Evolutionary conservation across 1,139 yeast genomes (phyloP).

Genomic region (Kurtzmaniella quercitrusa): DNA sequence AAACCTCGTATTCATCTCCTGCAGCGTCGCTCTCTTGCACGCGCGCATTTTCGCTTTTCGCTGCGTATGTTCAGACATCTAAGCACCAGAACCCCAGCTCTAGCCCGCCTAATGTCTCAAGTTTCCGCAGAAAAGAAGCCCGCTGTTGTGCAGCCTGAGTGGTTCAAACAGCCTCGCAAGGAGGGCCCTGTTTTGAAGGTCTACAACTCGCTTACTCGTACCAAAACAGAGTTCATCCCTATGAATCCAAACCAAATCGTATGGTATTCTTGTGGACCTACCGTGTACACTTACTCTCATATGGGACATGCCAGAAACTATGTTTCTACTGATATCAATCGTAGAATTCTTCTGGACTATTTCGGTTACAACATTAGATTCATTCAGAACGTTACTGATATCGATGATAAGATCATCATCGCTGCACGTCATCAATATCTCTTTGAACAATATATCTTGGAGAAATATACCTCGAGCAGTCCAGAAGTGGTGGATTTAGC

Average conservation of each 20-base stretch:
- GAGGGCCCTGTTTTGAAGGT: conserved; percentile 24
- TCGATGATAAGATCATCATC: conserved; percentile 92
- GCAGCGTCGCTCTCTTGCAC: neutral
- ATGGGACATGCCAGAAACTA: conserved; percentile 99
- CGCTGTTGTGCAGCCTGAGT: conserved; percentile 35
- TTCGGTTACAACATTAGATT: conserved; percentile 84
- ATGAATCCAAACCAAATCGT: conserved; percentile 58
- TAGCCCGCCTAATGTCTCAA: conserved; percentile 19
- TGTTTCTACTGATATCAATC: conserved; percentile 88
- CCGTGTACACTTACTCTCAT: conserved; percentile 95
- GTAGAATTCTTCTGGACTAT: conserved; percentile 83
- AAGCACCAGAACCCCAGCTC: neutral
- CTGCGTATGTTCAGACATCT: conserved; percentile 4
- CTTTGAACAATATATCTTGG: conserved; percentile 54
- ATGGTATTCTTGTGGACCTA: conserved; percentile 99
- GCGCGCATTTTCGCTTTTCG: neutral
- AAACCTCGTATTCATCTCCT: neutral
- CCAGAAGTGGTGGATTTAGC: conserved; percentile 37
- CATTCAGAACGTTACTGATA: conserved; percentile 95
- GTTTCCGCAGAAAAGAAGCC: conserved; percentile 20
- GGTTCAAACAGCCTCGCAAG: conserved; percentile 26
- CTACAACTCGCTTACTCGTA: conserved; percentile 80
- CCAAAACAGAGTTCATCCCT: conserved; percentile 75
- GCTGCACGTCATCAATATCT: conserved; percentile 89
- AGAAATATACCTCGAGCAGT: conserved; percentile 28